Conservation (phyloP, 78 protist genomes). For the Dictyostelium capitatum region DNA sequence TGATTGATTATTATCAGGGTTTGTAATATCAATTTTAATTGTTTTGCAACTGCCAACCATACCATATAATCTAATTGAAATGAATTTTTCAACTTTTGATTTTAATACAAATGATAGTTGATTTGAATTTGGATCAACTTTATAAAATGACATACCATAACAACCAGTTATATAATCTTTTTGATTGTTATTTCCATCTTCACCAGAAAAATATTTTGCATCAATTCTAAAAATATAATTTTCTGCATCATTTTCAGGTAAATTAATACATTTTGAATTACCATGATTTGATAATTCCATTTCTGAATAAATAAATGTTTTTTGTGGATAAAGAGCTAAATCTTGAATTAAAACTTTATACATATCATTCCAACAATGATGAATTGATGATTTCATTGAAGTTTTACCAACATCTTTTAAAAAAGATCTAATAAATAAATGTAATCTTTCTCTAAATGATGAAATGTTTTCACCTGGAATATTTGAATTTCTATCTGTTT, state of each 20-base stretch:
- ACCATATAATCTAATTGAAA: not conserved
- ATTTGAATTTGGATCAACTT: not conserved
- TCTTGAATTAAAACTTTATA: not conserved
- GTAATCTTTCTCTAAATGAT: conserved; percentile 19
- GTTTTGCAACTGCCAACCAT: not conserved
- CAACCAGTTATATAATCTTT: not conserved
- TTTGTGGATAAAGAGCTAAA: not conserved
- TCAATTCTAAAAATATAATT: conserved; percentile 1
- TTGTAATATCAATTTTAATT: not conserved
- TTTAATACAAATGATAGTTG: not conserved
- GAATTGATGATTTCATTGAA: not conserved
- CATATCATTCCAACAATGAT: conserved; percentile 7
- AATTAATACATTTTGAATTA: not conserved
- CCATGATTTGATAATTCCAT: not conserved
- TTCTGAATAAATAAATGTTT: not conserved
- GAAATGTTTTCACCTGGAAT: not conserved
- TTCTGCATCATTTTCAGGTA: not conserved
- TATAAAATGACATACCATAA: not conserved
- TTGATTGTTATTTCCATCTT: not conserved
- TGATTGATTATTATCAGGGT: not conserved
- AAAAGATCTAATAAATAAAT: not conserved
- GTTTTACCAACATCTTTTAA: conserved; percentile 15
- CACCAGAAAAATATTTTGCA: not conserved
- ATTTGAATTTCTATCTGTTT: not conserved
- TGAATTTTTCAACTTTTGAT: not conserved